Percentiles rank a stretch among this genome's conserved stretches.
Conservation (phyloP, 805 yeast genomes). For the Torulaspora gathmanii region DNA sequence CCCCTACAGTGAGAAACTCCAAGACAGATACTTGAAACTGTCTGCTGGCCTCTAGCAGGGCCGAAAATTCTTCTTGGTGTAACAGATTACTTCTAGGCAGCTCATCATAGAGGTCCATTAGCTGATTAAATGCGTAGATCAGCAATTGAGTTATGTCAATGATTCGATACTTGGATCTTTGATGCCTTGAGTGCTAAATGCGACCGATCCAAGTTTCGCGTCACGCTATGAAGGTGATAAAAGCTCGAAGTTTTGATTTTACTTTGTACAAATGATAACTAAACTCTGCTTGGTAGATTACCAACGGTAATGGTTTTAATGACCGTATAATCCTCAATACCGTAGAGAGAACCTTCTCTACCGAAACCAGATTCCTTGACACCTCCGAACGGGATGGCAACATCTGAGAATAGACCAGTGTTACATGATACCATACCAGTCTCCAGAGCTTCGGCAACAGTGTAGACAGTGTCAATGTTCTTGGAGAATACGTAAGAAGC, state of each 20-base stretch:
- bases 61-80: conserved; percentile 33
- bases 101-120: conserved; percentile 43
- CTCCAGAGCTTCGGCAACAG: conserved; percentile 53
- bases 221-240: not conserved
- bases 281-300: conserved; percentile 24
- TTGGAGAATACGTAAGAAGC: conserved; percentile 57
- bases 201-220: not conserved
- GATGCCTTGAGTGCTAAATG: not conserved
- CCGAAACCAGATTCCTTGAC: conserved; percentile 66
- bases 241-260: no score
- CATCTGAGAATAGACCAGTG: conserved; percentile 53
- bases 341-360: conserved; percentile 61
- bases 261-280: not conserved
- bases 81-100: conserved; percentile 37
- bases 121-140: not conserved
- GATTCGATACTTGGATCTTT: not conserved
- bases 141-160: not conserved
- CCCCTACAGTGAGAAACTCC: conserved; percentile 41
- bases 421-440: conserved; percentile 64
- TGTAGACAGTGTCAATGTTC: conserved; percentile 46
- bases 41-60: conserved; percentile 30
- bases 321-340: conserved; percentile 56
- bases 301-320: conserved; percentile 51
- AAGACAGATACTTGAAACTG: conserved; percentile 36
- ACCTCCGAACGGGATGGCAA: conserved; percentile 59